Conservation (phyloP, 495 filamentous ascomycete species). For the Aspergillus bertholletiae region DNA sequence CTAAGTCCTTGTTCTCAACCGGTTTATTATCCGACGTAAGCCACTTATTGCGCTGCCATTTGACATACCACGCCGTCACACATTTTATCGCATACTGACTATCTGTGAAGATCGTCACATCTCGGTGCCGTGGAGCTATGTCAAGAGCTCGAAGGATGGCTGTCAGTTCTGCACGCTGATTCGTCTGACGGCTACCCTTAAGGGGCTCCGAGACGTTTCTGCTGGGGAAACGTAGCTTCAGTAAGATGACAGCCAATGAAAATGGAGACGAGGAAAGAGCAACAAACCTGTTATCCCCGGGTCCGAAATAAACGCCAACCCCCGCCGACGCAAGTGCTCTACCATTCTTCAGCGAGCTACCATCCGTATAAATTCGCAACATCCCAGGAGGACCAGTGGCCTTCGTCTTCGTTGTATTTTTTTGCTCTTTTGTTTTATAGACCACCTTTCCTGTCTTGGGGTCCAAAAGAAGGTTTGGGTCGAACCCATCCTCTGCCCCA, state of each 20-base stretch:
- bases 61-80: slow-evolving; percentile 77
- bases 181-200: slow-evolving; percentile 73
- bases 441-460: slow-evolving; percentile 54
- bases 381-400: slow-evolving; percentile 43
- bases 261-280: neutral
- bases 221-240: slow-evolving; percentile 28
- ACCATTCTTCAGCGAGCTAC: slow-evolving; percentile 78
- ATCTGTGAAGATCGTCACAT: slow-evolving; percentile 74
- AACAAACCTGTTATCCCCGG: slow-evolving; percentile 64
- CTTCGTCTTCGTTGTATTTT: slow-evolving; percentile 41
- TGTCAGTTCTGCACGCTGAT: slow-evolving; percentile 90
- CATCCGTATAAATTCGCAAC: slow-evolving; percentile 84
- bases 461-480: slow-evolving; percentile 54
- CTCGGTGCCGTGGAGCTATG: slow-evolving; percentile 59
- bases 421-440: slow-evolving; percentile 52
- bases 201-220: slow-evolving; percentile 87
- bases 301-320: slow-evolving; percentile 84
- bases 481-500: slow-evolving; percentile 60
- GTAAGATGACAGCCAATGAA: slow-evolving; percentile 15
- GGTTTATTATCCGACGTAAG: slow-evolving; percentile 60
- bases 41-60: slow-evolving; percentile 82
- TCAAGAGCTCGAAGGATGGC: slow-evolving; percentile 83
- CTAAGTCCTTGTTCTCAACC: slow-evolving; percentile 83
- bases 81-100: slow-evolving; percentile 87
- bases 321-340: slow-evolving; percentile 67